Evolutionary conservation across 768 basidiomycete species (phyloP).

Genomic region (Lactarius tabidus): DNA sequence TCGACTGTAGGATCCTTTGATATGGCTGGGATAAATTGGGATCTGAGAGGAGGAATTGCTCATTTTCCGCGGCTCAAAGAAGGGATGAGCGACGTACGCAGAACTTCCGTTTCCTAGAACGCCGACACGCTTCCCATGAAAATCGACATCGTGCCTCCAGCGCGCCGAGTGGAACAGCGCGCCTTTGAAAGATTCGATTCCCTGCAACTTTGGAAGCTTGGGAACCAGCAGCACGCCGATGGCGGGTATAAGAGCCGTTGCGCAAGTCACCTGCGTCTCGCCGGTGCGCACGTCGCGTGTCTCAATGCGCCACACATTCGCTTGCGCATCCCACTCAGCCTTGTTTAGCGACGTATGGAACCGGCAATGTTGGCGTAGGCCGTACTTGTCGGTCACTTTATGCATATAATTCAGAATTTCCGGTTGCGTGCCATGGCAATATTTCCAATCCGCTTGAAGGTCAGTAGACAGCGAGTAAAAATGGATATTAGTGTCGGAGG

Average conservation of each 20-base stretch:
- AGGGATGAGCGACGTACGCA: slow-evolving; percentile 34
- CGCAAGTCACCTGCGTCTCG: slow-evolving; percentile 14
- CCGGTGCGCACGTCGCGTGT: slow-evolving; percentile 24
- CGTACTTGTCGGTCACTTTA: slow-evolving; percentile 25
- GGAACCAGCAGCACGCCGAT: slow-evolving; percentile 29
- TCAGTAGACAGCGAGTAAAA: slow-evolving; percentile 31
- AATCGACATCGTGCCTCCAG: slow-evolving; percentile 50
- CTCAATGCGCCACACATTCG: slow-evolving; percentile 30
- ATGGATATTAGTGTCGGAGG: slow-evolving; percentile 27
- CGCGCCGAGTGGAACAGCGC: slow-evolving; percentile 50
- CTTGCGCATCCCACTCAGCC: slow-evolving; percentile 30
- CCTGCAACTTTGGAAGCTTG: slow-evolving; percentile 29
- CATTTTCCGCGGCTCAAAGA: background rate
- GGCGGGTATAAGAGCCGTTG: slow-evolving; percentile 33
- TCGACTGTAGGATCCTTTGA: slow-evolving; percentile 44
- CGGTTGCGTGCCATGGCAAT: slow-evolving; percentile 26
- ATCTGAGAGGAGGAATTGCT: background rate
- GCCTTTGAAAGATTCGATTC: slow-evolving; percentile 41
- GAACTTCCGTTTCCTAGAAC: slow-evolving; percentile 62
- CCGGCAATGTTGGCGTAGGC: slow-evolving; percentile 23
- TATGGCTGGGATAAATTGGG: slow-evolving; percentile 51
- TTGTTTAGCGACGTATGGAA: slow-evolving; percentile 30
- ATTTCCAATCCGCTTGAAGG: slow-evolving; percentile 30
- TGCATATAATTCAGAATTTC: slow-evolving; percentile 33
- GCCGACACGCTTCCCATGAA: slow-evolving; percentile 50